Conservation (phyloP, 176 grass and related monocot genomes). For the Echinochloa phyllopogon region DNA sequence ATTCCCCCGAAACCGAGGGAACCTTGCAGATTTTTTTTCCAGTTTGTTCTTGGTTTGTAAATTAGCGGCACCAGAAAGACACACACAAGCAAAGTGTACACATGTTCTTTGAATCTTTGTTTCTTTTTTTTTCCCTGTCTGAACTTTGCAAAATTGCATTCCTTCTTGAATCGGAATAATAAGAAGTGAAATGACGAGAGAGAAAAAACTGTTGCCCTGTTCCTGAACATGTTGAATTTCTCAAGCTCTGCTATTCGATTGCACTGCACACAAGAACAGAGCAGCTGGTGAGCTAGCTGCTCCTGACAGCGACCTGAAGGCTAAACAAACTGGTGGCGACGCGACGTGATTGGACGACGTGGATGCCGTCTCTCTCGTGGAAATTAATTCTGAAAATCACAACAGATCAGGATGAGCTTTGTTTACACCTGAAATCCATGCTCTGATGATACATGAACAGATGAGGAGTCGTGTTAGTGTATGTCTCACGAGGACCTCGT, state of each 20-base stretch:
- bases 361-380: not conserved
- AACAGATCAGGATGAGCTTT: not conserved
- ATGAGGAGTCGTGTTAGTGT: too few species aligned
- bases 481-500: not conserved
- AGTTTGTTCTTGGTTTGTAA: slow-evolving; percentile 22
- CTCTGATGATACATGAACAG: too few species aligned
- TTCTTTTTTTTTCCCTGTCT: not conserved
- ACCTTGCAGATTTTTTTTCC: not conserved
- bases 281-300: not conserved
- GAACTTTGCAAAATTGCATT: slow-evolving; percentile 10
- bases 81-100: not conserved
- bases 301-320: not conserved
- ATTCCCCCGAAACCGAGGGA: slow-evolving; percentile 16
- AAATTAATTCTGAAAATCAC: not conserved
- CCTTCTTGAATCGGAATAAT: slow-evolving; percentile 41
- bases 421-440: not conserved
- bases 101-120: not conserved
- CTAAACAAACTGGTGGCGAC: not conserved
- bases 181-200: slow-evolving; percentile 35
- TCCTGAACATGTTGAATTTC: not conserved
- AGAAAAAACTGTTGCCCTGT: not conserved
- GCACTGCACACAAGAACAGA: not conserved
- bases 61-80: not conserved
- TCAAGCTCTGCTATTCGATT: not conserved
- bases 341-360: not conserved